Evolutionary conservation across 257 asterid species (phyloP).

Genomic region (Voacanga thouarsii): DNA sequence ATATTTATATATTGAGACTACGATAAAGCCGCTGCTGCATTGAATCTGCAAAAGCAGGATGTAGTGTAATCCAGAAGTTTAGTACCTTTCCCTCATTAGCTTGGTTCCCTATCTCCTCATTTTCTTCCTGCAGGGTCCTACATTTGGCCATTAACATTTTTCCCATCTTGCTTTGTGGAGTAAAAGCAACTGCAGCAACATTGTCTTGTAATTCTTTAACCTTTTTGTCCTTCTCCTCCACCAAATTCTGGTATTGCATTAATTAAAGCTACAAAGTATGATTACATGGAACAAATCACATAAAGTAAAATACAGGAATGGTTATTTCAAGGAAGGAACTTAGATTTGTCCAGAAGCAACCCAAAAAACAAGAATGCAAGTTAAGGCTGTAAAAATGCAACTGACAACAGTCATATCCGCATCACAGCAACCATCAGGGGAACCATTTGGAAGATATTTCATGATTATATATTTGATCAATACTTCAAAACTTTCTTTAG

Average conservation of each 20-base stretch:
- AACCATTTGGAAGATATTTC: neutral
- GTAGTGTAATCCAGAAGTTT: neutral
- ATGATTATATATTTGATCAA: neutral
- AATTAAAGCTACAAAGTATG: neutral
- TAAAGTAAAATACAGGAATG: neutral
- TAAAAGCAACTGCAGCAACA: conserved; percentile 85
- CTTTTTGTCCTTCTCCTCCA: conserved; percentile 95
- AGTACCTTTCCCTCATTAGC: conserved; percentile 98
- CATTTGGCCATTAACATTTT: conserved; percentile 96
- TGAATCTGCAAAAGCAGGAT: neutral
- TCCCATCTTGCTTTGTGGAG: conserved; percentile 97
- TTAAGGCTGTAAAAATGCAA: neutral
- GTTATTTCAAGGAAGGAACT: neutral
- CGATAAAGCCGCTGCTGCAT: neutral
- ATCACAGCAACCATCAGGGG: neutral
- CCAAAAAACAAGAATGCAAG: neutral
- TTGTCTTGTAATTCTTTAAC: conserved; percentile 90
- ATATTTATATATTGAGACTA: neutral
- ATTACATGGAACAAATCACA: neutral
- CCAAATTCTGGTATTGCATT: conserved; percentile 65
- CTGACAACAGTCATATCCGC: neutral
- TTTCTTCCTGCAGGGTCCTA: conserved; percentile 91
- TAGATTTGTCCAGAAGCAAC: neutral
- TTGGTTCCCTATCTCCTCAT: conserved; percentile 95
- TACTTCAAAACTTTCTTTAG: neutral